A percentile compares a stretch with the other conserved stretches of the same genome.
Conservation (phyloP, 2,329 filamentous ascomycete genomes). For the Talaromyces sp. region DNA sequence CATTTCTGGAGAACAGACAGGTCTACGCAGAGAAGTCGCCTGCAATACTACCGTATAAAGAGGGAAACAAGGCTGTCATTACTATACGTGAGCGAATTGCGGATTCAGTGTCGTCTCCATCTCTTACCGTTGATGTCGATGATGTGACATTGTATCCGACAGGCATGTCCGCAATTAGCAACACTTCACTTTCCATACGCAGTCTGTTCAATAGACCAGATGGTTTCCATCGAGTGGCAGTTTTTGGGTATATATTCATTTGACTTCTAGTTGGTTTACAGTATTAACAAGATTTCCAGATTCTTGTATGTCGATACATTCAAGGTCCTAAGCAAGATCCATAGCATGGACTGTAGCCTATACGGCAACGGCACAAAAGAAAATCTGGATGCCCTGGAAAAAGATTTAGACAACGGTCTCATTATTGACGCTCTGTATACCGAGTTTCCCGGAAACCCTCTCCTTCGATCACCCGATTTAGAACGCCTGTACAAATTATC, state of each 20-base stretch:
- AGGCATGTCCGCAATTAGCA: conserved; percentile 14
- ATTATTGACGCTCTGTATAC: conserved; percentile 14
- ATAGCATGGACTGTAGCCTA: conserved; percentile 9
- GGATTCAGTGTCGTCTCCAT: background rate
- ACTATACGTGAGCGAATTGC: conserved; percentile 3
- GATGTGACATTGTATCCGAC: conserved; percentile 10
- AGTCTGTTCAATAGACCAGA: background rate
- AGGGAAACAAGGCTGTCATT: background rate
- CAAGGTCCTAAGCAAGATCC: conserved; percentile 9
- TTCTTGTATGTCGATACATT: conserved; percentile 15
- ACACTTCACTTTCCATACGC: conserved; percentile 7
- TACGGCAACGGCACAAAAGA: conserved; percentile 16
- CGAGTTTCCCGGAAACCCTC: conserved; percentile 18
- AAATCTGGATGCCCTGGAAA: conserved; percentile 16
- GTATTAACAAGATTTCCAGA: background rate
- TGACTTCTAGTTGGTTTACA: background rate
- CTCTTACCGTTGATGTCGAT: background rate
- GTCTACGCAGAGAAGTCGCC: background rate
- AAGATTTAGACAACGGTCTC: conserved; percentile 1
- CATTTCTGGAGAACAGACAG: background rate
- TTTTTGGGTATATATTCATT: background rate
- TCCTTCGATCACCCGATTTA: conserved; percentile 17
- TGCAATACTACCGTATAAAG: background rate
- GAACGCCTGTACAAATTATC: conserved; percentile 16
- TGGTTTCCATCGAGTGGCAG: conserved; percentile 6